phyloP scores from a whole-genome alignment of 306 rosid genomes.

The Cicer judaicum region DNA sequence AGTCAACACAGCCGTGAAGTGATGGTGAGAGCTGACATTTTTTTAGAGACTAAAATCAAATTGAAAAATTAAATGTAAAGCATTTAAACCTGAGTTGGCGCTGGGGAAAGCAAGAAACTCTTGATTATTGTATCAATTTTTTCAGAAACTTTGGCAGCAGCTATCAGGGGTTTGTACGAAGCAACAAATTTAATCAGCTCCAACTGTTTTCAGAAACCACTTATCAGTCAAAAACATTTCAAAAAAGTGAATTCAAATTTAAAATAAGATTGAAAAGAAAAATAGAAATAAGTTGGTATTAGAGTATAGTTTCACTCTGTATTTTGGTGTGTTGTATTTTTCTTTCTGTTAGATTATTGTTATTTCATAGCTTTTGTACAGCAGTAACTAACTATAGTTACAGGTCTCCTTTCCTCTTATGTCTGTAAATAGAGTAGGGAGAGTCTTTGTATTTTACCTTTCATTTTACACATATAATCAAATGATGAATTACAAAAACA shows the following conservation, averaged over 20 bases:
- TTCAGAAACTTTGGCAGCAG: constrained; percentile 75
- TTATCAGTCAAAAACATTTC: constrained; percentile 41
- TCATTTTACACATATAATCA: not conserved
- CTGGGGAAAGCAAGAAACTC: constrained; percentile 62
- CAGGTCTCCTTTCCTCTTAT: constrained; percentile 2
- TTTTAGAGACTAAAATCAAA: constrained; percentile 43
- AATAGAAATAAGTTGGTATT: constrained; percentile 10
- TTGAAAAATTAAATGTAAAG: constrained; percentile 29
- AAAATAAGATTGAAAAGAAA: constrained; percentile 5
- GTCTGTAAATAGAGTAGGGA: constrained; percentile 6
- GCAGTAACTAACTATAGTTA: not conserved
- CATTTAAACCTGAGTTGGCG: constrained; percentile 70
- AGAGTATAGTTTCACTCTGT: not conserved
- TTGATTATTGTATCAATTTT: constrained; percentile 69
- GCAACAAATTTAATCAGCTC: constrained; percentile 82
- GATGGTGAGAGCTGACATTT: constrained; percentile 42
- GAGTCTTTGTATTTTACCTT: not conserved
- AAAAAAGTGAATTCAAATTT: constrained; percentile 29
- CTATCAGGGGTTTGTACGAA: constrained; percentile 80
- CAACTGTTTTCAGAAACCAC: constrained; percentile 63
- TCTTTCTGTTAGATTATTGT: constrained; percentile 1
- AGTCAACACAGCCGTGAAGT: constrained; percentile 35
- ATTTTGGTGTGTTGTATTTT: not conserved
- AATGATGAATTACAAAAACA: not conserved
- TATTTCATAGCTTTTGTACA: not conserved